Base-by-base conservation (phyloP, 306 rosid genomes). In the Chamaecrista fasciculata region DNA sequence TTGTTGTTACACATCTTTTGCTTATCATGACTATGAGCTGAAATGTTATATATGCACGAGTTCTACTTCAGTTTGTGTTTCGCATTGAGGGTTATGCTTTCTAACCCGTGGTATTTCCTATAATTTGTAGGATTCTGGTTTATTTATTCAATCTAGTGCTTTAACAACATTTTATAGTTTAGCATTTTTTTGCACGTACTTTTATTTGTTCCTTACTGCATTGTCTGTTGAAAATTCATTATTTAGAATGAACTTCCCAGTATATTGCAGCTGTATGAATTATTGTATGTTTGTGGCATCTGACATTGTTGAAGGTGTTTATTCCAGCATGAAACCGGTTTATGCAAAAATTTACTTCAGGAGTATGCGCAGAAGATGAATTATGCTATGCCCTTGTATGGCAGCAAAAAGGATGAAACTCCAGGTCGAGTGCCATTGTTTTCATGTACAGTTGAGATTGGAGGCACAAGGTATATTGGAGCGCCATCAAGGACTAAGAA, bases 281-380 rank as follows among this genome's bases (percentile, higher is more conserved):
- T 62, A 49, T 44, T 55, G 15, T 39, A 5, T 63, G 47, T 78
- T 47, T 65, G 40, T 56, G 68, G 47, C 69, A 40, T 70, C 66
- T 76, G 82, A 62, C 70, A 18, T 47, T 79, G 33, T 16, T 62
- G 56, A 73, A 50, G 69, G 47, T 61, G 69, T 71, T 74, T 74
- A 31, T 75, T 79, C 62, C 86, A 88, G 96, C 90, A 90, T 72
- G 97, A 90, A 81, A 90, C 88, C 44, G 98, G 97, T 74, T 74
- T 88, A 5, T 90, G 92, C 96, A 94, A 88, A 77, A 94, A 90
- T 82, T 79, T 88, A 79, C 97, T 90, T 62, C 96, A 90, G 79
- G 96, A 94, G 76, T 86, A 86, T 76, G 97, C 94, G 4, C 98
- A 87, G 75, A 92, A 92, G 81, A 90, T 87, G 96, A 90, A 86